Evolutionary conservation across 768 basidiomycete genomes (phyloP), one percentile per base, ranked within the genome.

Genomic region (Lactarius sanguifluus): DNA sequence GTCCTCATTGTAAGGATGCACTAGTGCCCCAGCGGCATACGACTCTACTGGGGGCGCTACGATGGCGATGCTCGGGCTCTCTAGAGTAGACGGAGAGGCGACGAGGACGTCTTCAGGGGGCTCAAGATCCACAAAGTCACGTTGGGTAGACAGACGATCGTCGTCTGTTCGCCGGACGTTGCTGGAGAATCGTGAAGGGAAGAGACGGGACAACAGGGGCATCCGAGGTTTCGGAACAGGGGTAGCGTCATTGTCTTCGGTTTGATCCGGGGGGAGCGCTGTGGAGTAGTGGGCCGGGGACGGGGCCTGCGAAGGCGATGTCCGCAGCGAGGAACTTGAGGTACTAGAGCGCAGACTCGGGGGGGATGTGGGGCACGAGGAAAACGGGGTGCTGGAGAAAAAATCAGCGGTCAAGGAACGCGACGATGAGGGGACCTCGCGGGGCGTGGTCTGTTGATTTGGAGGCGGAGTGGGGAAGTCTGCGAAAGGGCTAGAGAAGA

Each of bases 311-410:
- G 70, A 70, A 36, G 54, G 47, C 10, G 67, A 61, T 23, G 67
- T 61, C 40, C 64, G 60, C 10, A 70, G 45, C 28, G 70, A 70
- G 3, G 62, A 32, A 18, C 54, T 69, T 36, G 70, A 70, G 2
- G 68, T 58, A n/a, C 69, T 65, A 32, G 70, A 70, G 34, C 68
- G 70, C 18, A 70, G 56, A 41, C 68, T 69, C 16, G 70, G 70
- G 12, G 68, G 60, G 0, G 67, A 62, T 3, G 70, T 70, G 20
- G 68, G 70, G 34, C 62, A 65, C 4, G 59, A 63, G 18, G 60
- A 66, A 34, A 59, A 59, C 3, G 67, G 55, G 7, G 55, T 54
- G 18, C 54, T 15, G n/a, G 61, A 1, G 36, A 70, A 70, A 43
- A 70, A 69, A 38, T 70, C 68, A 9, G 68, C 64, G 7, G 70